Percentiles rank a stretch among this genome's conserved stretches.
These are phyloP conservation scores for Coniophora puteana DNA, from an alignment of 1,284 basidiomycete species.

Conservation along the genomic window DNA sequence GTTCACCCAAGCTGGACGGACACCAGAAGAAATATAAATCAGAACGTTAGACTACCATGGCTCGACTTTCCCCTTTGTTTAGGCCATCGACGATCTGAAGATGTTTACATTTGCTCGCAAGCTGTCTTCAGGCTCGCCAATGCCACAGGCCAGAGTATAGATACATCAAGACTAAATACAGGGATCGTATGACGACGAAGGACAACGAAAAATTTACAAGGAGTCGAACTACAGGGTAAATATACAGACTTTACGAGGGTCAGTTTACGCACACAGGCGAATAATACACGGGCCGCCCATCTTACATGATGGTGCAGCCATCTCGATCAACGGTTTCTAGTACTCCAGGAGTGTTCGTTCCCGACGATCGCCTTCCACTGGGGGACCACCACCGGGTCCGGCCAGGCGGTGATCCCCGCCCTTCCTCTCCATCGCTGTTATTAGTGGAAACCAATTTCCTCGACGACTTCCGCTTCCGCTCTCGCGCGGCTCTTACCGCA, in stretches of 20 bases:
- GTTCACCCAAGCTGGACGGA: too few species aligned
- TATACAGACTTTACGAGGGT: slow-evolving; percentile 7
- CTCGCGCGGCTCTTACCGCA: slow-evolving; percentile 57
- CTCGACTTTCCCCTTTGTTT: too few species aligned
- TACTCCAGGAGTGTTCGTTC: slow-evolving; percentile 19
- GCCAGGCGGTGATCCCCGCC: slow-evolving; percentile 7
- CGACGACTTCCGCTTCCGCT: slow-evolving; percentile 51
- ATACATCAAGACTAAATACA: slow-evolving; percentile 4
- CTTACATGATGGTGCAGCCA: slow-evolving; percentile 43
- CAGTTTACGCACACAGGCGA: slow-evolving; percentile 19
- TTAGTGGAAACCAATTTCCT: slow-evolving; percentile 37
- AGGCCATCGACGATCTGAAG: too few species aligned
- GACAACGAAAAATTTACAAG: slow-evolving; percentile 9
- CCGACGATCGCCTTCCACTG: slow-evolving; percentile 17
- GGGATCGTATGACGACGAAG: background rate
- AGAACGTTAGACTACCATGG: too few species aligned
- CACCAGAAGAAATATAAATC: too few species aligned
- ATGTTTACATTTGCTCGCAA: too few species aligned
- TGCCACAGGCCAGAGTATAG: slow-evolving; percentile 19
- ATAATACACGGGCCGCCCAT: too few species aligned
- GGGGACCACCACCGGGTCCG: slow-evolving; percentile 23
- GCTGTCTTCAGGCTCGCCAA: too few species aligned
- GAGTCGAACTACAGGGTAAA: slow-evolving; percentile 2
- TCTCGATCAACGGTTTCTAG: slow-evolving; percentile 34
- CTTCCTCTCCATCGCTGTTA: slow-evolving; percentile 24